Base-by-base conservation (phyloP, 805 yeast species). In the Saccharomyces cerevisiae region DNA sequence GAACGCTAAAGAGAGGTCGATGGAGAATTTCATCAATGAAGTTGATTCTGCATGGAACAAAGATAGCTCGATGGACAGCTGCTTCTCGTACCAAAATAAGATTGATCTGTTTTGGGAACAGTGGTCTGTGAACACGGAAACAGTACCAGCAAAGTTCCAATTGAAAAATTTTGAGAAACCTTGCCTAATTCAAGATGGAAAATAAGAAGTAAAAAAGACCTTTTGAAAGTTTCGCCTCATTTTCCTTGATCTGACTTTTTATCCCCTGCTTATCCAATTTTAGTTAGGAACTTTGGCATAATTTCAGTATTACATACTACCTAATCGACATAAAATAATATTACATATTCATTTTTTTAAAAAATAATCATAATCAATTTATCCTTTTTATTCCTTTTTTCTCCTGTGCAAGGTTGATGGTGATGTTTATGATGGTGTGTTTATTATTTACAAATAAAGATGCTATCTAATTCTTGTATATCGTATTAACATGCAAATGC, bases 401-500 rank as follows among this genome's bases (percentile, higher is more conserved):
- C 17, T 13, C 2, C 26, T 43, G 29, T 8, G 2, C 10, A n/a
- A 32, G 13, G 14, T 13, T 6, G 48, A 17, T 3, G 9, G 8
- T n/a, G n/a, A n/a, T n/a, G n/a, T 46, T 21, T 22, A 14, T 10
- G 10, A 26, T 46, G 10, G n/a, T 46, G 30, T 22, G 9, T 14
- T 26, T 22, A 17, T 6, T 36, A n/a, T 36, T 17, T 36, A 36
- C 24, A 36, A 21, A 17, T 36, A 8, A 2, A 36, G 13, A 36
- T 17, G 11, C 22, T 17, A 17, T 36, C 8, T 36, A 36, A 17
- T n/a, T 8, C 9, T 9, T 6, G 22, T n/a, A n/a, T n/a, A 36
- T 2, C 22, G 8, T 26, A 24, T 53, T 46, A 57, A 54, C 66
- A 63, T 17, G 65, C 68, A 51, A 64, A 55, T 6, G 65, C 64